Evolutionary conservation across 306 rosid genomes (phyloP).

Genomic region (Heteromeles arbutifolia): DNA sequence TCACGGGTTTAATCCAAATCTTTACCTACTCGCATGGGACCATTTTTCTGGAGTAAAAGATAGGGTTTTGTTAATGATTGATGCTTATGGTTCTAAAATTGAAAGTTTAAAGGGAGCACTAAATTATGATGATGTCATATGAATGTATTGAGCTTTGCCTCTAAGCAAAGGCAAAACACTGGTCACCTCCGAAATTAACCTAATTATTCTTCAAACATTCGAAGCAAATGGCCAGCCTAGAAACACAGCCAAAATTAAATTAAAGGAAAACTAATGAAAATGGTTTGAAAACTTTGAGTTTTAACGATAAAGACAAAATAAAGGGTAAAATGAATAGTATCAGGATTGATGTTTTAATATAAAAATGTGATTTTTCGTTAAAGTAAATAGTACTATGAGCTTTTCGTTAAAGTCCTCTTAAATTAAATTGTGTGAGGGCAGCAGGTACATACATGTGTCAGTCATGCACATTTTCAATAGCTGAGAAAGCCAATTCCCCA

Average conservation of each 20-base stretch:
- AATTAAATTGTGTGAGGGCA: neutral
- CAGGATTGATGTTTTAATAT: no score
- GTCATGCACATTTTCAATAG: neutral
- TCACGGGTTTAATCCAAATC: constrained; percentile 15
- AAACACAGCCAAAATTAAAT: neutral
- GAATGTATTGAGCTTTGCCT: neutral
- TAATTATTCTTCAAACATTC: neutral
- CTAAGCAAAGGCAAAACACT: neutral
- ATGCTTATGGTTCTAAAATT: neutral
- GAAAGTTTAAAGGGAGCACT: neutral
- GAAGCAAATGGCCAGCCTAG: neutral
- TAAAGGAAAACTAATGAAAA: no score
- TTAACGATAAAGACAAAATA: no score
- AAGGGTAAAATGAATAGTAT: no score
- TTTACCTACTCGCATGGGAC: constrained; percentile 6
- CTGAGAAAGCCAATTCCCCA: neutral
- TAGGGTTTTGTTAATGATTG: neutral
- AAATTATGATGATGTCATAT: neutral
- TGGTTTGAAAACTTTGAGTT: no score
- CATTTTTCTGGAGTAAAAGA: neutral
- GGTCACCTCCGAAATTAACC: neutral
- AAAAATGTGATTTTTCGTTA: no score
- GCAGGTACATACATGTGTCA: neutral
- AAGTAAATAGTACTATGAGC: no score
- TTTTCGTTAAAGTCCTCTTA: no score